Conservation (phyloP, 805 yeast species). For the Vanderwaltozyma tropicalis region DNA sequence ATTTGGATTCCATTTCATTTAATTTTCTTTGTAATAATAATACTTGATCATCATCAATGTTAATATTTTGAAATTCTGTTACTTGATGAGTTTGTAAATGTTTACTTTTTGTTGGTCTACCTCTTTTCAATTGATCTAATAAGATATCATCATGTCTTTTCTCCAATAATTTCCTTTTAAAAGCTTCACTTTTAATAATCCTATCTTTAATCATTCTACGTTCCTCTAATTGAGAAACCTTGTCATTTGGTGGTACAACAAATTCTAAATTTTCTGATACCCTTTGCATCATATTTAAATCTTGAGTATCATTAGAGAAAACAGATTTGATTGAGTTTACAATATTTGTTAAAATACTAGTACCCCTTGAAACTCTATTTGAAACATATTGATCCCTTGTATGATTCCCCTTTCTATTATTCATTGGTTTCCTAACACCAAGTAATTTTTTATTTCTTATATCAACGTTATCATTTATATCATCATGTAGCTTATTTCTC, state of each 20-base stretch:
- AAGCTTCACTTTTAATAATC: constrained; percentile 21
- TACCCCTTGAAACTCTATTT: too few relatives aligned
- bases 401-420: not conserved
- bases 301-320: constrained; percentile 15
- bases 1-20: constrained; percentile 7
- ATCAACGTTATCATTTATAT: not conserved
- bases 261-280: constrained; percentile 9
- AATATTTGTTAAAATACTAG: not conserved
- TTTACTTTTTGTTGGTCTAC: not conserved
- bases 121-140: constrained; percentile 17
- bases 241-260: constrained; percentile 4
- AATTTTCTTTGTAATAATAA: constrained; percentile 10
- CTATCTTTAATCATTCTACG: constrained; percentile 10
- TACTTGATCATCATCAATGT: constrained; percentile 12
- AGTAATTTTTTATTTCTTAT: not conserved
- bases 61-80: not conserved
- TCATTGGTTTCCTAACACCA: not conserved
- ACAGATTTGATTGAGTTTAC: constrained; percentile 5
- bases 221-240: constrained; percentile 1
- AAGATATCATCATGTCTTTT: constrained; percentile 21
- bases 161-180: constrained; percentile 20
- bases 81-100: too few relatives aligned
- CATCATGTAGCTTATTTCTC: not conserved
- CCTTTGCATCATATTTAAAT: constrained; percentile 12
- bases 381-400: too few relatives aligned